Evolutionary conservation across 2,329 filamentous ascomycete genomes (phyloP), one percentile per base, ranked within the genome.

Genomic region (Onygenales sp.): DNA sequence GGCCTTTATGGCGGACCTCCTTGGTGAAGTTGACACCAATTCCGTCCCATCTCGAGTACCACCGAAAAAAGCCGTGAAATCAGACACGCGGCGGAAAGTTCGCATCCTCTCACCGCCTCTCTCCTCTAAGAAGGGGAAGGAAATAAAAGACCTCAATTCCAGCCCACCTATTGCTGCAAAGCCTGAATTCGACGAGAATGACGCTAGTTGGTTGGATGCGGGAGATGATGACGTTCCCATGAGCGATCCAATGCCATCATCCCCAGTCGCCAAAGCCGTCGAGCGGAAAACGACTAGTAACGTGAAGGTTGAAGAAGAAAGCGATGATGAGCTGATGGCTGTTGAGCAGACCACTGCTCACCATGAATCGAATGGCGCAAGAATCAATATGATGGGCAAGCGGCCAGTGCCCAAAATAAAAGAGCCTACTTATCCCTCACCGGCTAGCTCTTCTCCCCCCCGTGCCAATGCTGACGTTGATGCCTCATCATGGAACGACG

Each of bases 21-120:
- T 98, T 1, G 89, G 84, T 56, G 89, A 96, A 69, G 87, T 98
- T 53, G 89, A 96, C 66, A 81, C 82, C 49, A 95, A 93, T 64
- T 73, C 82, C 9, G 76, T 84, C 32, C 78, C 80, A 52, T 69
- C 78, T 33, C 76, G 80, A 33, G 66, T 71, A 27, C 73, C 77
- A 2, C 75, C 77, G 13, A 75, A 85, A 74, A 84, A 80, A 69
- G 73, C 84, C 41, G 77, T 90, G 59, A 86, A 87, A 67, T 85
- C 85, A 13, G 84, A 85, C 55, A 83, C 87, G 55, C 83, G 89
- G 62, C 85, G 88, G 55, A 93, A 88, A 74, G 81, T 84, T 43
- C 84, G 91, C 61, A 83, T 87, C 9, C 73, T 94, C 7, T 96
- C 92, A 6, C 91, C 91, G 3, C 82, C 84, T 1, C 73, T 83